phyloP scores from a whole-genome alignment of 352 stramenopile genomes.

The Pythium grandisporangium region DNA sequence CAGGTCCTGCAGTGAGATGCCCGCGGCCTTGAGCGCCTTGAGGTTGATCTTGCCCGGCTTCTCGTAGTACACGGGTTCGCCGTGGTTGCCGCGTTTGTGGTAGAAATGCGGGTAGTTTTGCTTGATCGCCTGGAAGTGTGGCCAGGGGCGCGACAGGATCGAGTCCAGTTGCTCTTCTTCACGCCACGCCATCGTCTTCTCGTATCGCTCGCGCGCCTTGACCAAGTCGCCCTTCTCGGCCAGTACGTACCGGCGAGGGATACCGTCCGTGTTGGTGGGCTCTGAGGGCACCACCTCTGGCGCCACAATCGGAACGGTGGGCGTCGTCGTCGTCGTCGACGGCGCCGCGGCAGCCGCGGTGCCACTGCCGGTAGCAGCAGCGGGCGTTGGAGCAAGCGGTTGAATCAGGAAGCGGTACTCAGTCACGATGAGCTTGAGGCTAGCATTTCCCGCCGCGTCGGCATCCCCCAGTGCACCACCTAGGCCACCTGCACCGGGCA shows the following conservation, averaged over 20 bases:
- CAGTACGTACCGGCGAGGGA: constrained; percentile 60
- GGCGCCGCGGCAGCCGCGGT: neutral
- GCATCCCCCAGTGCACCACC: constrained; percentile 8
- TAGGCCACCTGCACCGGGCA: no score
- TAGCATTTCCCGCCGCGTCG: constrained; percentile 16
- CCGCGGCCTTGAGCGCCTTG: constrained; percentile 71
- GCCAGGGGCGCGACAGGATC: constrained; percentile 58
- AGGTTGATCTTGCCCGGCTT: constrained; percentile 83
- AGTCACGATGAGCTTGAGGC: constrained; percentile 65
- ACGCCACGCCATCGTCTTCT: constrained; percentile 72
- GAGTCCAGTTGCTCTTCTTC: constrained; percentile 69
- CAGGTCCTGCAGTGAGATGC: constrained; percentile 65
- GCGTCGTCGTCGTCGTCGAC: neutral
- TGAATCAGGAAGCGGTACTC: constrained; percentile 52
- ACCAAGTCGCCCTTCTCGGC: constrained; percentile 70
- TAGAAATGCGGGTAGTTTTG: constrained; percentile 89
- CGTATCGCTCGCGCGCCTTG: constrained; percentile 55
- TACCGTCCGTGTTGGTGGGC: constrained; percentile 14
- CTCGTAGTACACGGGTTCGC: constrained; percentile 83
- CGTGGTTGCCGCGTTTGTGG: constrained; percentile 74
- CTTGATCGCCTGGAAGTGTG: constrained; percentile 83
- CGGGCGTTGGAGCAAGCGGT: neutral
- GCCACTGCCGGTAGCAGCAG: constrained; percentile 1
- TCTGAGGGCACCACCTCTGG: no score
- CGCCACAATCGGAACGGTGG: neutral